Conservation (phyloP, 2,329 filamentous ascomycete genomes). For the Fusarium floridanum region DNA sequence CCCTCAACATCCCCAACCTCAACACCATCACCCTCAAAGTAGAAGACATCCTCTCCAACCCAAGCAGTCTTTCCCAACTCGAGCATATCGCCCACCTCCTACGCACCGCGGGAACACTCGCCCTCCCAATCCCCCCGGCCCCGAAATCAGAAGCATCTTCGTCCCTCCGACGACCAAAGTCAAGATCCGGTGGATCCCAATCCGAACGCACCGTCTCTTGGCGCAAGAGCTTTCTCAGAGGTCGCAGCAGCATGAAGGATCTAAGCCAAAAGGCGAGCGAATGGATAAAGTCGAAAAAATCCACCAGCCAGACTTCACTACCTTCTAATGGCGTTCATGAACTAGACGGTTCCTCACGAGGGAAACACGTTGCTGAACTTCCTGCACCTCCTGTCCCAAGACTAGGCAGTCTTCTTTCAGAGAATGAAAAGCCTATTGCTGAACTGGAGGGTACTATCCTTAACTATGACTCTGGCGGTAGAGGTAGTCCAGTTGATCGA, state of each 20-base stretch:
- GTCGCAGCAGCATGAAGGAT: conserved; percentile 41
- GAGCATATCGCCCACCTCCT: conserved; percentile 55
- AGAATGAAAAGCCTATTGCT: not conserved
- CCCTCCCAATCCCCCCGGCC: conserved; percentile 29
- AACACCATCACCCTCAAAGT: conserved; percentile 57
- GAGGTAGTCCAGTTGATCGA: not conserved
- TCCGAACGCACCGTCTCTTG: conserved; percentile 20
- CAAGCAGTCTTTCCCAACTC: conserved; percentile 64
- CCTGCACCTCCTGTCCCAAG: not conserved
- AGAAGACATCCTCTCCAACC: conserved; percentile 64
- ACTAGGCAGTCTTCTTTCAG: not conserved
- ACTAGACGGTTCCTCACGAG: not conserved
- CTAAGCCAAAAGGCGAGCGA: conserved; percentile 44
- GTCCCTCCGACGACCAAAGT: conserved; percentile 12
- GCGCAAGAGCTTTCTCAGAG: conserved; percentile 39
- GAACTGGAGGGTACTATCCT: not conserved
- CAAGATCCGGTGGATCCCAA: not conserved
- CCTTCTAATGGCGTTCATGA: not conserved
- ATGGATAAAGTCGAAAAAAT: conserved; percentile 46
- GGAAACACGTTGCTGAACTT: not conserved
- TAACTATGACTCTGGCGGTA: not conserved
- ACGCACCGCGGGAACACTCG: conserved; percentile 31
- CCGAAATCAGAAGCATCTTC: not conserved
- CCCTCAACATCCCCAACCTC: conserved; percentile 52
- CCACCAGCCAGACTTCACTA: not conserved